These are phyloP conservation scores for Hordeum vulgare DNA, from an alignment of 176 grass and related monocot genomes.

Conservation along the genomic window MorexV3_pseudomolecules_assembly NC_058522.1:505929465-505929964, in stretches of 20 bases:
- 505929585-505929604: constrained; percentile 21
- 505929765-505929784: background rate
- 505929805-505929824: background rate
- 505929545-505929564: background rate
- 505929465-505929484: constrained; percentile 19
- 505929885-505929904: background rate
- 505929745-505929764: background rate
- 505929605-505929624: background rate
- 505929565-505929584: constrained; percentile 15
- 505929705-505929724: background rate
- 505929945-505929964: background rate
- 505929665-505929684: background rate
- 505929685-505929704: background rate
- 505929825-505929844: background rate
- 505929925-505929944: background rate
- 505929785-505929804: background rate
- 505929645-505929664: background rate
- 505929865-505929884: background rate
- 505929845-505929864: background rate
- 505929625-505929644: background rate
- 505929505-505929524: background rate
- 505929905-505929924: background rate
- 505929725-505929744: background rate
- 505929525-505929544: background rate
- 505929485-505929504: constrained; percentile 31